phyloP scores from a whole-genome alignment of 805 yeast genomes.

The Candida pseudofarinosa region DNA sequence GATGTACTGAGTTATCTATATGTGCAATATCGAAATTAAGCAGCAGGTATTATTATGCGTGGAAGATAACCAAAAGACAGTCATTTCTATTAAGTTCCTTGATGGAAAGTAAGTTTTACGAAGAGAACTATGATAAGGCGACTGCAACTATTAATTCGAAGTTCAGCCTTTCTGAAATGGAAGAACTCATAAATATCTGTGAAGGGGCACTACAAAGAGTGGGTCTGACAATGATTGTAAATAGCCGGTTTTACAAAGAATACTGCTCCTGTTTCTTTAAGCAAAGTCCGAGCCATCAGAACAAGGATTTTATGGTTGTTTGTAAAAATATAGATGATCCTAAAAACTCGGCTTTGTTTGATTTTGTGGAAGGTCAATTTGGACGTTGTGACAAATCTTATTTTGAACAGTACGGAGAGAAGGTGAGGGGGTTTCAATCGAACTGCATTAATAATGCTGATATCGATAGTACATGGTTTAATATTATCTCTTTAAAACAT shows the following conservation, averaged over 20 bases:
- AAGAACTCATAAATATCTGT: conserved; percentile 23
- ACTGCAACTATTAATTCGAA: conserved; percentile 9
- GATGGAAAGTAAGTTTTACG: conserved; percentile 27
- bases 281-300: neutral
- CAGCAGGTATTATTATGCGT: conserved; percentile 35
- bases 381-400: neutral
- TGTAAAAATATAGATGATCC: neutral
- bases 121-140: conserved; percentile 14
- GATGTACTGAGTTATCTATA: conserved; percentile 27
- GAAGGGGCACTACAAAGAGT: conserved; percentile 20
- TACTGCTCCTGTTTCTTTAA: neutral
- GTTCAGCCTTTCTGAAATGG: conserved; percentile 19
- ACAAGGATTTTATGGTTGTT: neutral
- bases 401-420: neutral
- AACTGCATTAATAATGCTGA: conserved; percentile 23
- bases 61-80: conserved; percentile 37
- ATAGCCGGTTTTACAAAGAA: conserved; percentile 8
- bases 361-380: too few relatives aligned
- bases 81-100: conserved; percentile 26
- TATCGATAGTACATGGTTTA: conserved; percentile 34
- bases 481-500: conserved; percentile 26
- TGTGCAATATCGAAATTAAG: conserved; percentile 35
- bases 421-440: conserved; percentile 8
- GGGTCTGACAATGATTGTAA: conserved; percentile 13
- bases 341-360: neutral